A percentile compares a stretch with the other conserved stretches of the same genome.
Conservation (phyloP, 2,329 filamentous ascomycete species). For the Trichoderma citrinoviride region DNA sequence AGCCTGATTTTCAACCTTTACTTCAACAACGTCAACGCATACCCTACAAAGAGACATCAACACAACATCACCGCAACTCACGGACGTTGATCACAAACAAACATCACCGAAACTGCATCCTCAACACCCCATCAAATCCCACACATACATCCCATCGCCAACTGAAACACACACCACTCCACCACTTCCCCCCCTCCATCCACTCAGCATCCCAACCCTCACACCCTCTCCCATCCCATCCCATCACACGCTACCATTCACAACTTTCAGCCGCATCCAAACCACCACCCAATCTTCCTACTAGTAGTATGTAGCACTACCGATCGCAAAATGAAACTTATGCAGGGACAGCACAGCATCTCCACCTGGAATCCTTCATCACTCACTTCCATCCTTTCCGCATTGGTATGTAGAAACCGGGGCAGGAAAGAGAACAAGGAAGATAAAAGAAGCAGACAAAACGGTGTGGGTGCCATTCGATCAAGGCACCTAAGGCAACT, state of each 20-base stretch:
- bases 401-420: not conserved
- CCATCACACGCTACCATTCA: not conserved
- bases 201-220: not conserved
- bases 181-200: not conserved
- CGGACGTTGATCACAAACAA: too few species aligned
- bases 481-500: too few species aligned
- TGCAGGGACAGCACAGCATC: constrained; percentile 9
- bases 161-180: not conserved
- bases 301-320: too few species aligned
- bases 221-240: not conserved
- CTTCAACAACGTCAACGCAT: not conserved
- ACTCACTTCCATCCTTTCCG: not conserved
- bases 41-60: not conserved
- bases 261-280: not conserved
- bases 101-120: too few species aligned
- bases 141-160: not conserved
- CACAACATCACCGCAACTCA: not conserved
- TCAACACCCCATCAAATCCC: too few species aligned
- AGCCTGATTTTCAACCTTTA: too few species aligned
- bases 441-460: too few species aligned
- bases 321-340: not conserved
- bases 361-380: not conserved
- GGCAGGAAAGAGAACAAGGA: too few species aligned
- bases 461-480: too few species aligned
- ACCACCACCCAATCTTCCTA: not conserved